Percentiles rank a stretch among this genome's conserved stretches.
Conservation (phyloP, 257 asterid species). For the Mitragyna speciosa region DNA sequence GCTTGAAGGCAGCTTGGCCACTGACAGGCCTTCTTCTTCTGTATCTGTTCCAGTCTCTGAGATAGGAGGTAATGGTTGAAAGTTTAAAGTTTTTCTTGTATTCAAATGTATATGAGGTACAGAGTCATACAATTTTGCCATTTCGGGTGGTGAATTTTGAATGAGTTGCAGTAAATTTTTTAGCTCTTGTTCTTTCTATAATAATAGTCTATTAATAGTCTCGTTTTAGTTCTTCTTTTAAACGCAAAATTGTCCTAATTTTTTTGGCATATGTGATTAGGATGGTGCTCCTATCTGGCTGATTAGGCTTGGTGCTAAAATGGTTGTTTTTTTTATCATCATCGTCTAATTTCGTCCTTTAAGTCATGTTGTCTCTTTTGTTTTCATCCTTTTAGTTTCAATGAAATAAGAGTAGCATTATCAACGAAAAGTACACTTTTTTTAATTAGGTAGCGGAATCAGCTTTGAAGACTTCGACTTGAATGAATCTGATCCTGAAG, state of each 20-base stretch:
- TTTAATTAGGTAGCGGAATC: conserved; percentile 48
- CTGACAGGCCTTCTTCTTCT: conserved; percentile 63
- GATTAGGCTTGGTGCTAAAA: not conserved
- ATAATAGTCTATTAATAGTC: not conserved
- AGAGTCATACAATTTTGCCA: not conserved
- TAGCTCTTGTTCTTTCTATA: not conserved
- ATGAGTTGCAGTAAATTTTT: not conserved
- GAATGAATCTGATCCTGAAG: conserved; percentile 78
- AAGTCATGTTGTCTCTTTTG: not conserved
- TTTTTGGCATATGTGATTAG: not conserved
- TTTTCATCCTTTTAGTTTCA: not conserved
- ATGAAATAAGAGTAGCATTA: not conserved
- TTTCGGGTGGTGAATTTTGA: not conserved
- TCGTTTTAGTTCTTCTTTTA: no score
- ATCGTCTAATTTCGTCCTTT: not conserved
- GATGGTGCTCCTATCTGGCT: not conserved
- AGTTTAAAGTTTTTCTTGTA: not conserved
- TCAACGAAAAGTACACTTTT: not conserved
- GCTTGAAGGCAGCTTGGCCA: conserved; percentile 60
- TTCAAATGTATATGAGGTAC: not conserved
- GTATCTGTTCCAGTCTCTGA: conserved; percentile 53
- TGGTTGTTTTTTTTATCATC: not conserved
- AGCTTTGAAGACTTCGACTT: conserved; percentile 59
- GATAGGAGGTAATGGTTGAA: conserved; percentile 37
- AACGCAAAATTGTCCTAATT: not conserved